Base-by-base conservation (phyloP, 1,284 basidiomycete genomes). In the Cutaneotrichosporon mucoides region DNA sequence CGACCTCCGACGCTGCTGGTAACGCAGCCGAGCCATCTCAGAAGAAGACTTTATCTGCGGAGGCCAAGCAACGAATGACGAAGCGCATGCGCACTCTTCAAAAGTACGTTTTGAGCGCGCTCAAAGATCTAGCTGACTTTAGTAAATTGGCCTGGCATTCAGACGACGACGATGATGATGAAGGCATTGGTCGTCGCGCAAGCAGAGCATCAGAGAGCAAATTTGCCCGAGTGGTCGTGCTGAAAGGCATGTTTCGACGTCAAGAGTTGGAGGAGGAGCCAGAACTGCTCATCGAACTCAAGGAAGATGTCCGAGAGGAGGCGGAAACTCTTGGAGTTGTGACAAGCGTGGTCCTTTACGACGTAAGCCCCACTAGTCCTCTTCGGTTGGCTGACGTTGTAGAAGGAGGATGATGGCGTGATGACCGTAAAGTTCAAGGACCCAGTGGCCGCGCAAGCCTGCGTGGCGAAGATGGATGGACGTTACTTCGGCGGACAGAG, bases 401-500 rank as follows among this genome's bases (percentile, higher is more conserved):
- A 97, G 92, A 85, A 88, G 80, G 96, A 99, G 75, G 81, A 86
- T 24, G 92, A 97, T 44, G 96, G 96, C 2, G 80, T 99, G 58
- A 97, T 99, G 84, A 95, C 93, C 0, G 87, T 99, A 64, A 95
- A 95, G 68, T 99, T 98, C 81, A 86, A 87, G 60, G 92, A 95
- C 65, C 83, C 88, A 5, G 70, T 91, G 3, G 87, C 90, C 56
- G 95, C 95, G 0, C 86, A 90, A 73, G 91, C 90, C 5, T 99
- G 95, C 70, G 82, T 98, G 10, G 62, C 90, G 87, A 97, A 90
- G 86, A 98, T 98, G 93, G 85, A 97, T 67, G 90, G 91, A 1
- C 84, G 96, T 24, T 98, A 86, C 79, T 99, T 99, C 73, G 89
- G 86, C 24, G 90, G 90, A 3, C 84, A 90, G 55, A 58, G 63